A percentile compares a stretch with the other conserved stretches of the same genome.
phyloP scores from a whole-genome alignment of 306 rosid genomes.

The Cucurbita maxima region DNA sequence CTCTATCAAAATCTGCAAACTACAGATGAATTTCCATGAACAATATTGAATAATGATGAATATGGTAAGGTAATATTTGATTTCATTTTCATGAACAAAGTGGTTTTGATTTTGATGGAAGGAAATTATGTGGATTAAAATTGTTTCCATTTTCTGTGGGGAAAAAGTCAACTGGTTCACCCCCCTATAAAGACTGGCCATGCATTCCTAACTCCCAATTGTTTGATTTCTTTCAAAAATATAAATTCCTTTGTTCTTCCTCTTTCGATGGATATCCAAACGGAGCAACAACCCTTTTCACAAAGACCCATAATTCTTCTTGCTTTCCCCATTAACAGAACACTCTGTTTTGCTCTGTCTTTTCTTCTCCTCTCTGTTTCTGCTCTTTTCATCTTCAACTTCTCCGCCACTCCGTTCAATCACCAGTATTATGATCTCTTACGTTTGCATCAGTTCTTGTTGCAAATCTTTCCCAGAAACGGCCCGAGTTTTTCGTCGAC shows the following conservation, averaged over 20 bases:
- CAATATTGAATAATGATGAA: no score
- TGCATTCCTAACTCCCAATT: not conserved
- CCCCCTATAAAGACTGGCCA: not conserved
- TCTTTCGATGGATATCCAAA: conserved; percentile 39
- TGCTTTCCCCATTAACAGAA: conserved; percentile 17
- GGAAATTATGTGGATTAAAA: not conserved
- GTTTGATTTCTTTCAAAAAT: not conserved
- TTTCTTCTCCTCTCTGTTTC: conserved; percentile 18
- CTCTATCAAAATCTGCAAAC: not conserved
- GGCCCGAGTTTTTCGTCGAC: not conserved
- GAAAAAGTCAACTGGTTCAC: not conserved
- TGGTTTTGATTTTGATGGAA: no score
- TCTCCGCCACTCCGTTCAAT: not conserved
- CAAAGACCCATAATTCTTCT: conserved; percentile 1
- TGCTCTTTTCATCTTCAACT: not conserved
- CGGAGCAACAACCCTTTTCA: not conserved
- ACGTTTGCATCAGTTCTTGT: not conserved
- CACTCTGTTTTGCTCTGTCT: conserved; percentile 25
- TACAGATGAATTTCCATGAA: no score
- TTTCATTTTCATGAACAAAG: no score
- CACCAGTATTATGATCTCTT: not conserved
- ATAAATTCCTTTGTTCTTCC: conserved; percentile 4
- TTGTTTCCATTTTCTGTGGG: not conserved
- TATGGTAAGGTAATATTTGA: no score
- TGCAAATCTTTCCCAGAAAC: not conserved